Percentiles rank a stretch among this genome's conserved stretches.
Evolutionary conservation across 768 basidiomycete genomes (phyloP).

Genomic region (Infundibulicybe gibba): DNA sequence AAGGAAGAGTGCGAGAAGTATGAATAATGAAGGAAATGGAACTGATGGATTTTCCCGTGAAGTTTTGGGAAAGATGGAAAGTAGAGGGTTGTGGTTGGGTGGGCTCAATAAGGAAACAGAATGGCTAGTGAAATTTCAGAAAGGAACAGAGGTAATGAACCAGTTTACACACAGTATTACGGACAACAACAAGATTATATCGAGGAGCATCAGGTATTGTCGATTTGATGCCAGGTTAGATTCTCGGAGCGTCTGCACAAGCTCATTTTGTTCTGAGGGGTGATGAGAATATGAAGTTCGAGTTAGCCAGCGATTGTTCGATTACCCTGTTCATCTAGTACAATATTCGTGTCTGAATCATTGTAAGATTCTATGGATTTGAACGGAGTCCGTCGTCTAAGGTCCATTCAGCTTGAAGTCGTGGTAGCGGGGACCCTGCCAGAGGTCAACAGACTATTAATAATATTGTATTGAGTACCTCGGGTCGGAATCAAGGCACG

Average conservation of each 20-base stretch:
- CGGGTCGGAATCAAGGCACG: neutral
- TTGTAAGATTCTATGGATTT: conserved; percentile 15
- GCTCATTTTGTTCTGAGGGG: conserved; percentile 54
- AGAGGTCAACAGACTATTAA: neutral
- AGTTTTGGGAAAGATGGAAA: conserved; percentile 34
- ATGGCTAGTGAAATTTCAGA: conserved; percentile 31
- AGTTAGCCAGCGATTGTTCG: neutral
- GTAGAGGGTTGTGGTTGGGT: conserved; percentile 42
- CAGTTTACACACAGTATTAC: conserved; percentile 37
- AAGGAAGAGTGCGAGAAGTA: conserved; percentile 44
- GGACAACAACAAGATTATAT: conserved; percentile 38
- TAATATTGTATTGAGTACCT: neutral
- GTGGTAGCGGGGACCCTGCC: too few relatives aligned
- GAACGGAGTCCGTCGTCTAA: conserved; percentile 26
- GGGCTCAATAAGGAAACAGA: conserved; percentile 41
- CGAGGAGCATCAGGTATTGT: conserved; percentile 36
- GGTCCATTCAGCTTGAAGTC: too few relatives aligned
- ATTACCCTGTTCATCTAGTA: conserved; percentile 55
- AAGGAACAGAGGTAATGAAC: conserved; percentile 1
- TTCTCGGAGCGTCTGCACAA: conserved; percentile 46
- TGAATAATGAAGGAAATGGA: conserved; percentile 40
- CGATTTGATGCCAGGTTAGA: conserved; percentile 39
- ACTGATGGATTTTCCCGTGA: conserved; percentile 25
- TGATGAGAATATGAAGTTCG: neutral
- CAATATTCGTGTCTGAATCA: conserved; percentile 18